Conservation (phyloP, 2,329 filamentous ascomycete species). For the Sporothrix luriei region DNA sequence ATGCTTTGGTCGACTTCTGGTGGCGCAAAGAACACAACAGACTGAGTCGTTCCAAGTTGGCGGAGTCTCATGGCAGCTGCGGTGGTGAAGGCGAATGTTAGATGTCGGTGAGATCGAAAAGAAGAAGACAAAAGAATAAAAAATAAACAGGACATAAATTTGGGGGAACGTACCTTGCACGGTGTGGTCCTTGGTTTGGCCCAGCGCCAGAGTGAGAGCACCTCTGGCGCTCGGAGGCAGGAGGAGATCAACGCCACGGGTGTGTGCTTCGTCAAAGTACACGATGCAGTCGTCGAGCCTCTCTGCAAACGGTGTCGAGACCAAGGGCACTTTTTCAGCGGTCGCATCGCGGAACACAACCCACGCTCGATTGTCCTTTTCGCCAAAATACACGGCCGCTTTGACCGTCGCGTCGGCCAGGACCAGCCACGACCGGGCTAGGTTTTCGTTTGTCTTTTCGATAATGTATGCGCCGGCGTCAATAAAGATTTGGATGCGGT, state of each 20-base stretch:
- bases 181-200: slow-evolving; percentile 62
- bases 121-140: neutral
- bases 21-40: slow-evolving; percentile 58
- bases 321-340: slow-evolving; percentile 46
- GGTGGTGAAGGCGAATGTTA: neutral
- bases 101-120: slow-evolving; percentile 13
- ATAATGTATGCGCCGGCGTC: slow-evolving; percentile 67
- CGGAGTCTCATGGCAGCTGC: slow-evolving; percentile 67
- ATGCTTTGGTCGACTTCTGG: slow-evolving; percentile 66
- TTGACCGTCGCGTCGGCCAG: neutral
- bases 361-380: slow-evolving; percentile 38
- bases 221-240: slow-evolving; percentile 52
- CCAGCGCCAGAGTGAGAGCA: slow-evolving; percentile 59
- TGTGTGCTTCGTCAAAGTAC: slow-evolving; percentile 64
- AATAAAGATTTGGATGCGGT: slow-evolving; percentile 58
- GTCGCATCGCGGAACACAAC: slow-evolving; percentile 28
- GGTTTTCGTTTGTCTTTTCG: slow-evolving; percentile 39
- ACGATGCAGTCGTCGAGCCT: slow-evolving; percentile 57
- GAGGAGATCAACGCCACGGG: slow-evolving; percentile 62
- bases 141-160: no score
- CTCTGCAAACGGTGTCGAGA: slow-evolving; percentile 58
- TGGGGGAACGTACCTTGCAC: slow-evolving; percentile 55
- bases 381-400: slow-evolving; percentile 41
- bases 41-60: slow-evolving; percentile 59
- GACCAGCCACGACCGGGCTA: slow-evolving; percentile 13